These are phyloP conservation scores for Aspergillus tubingensis DNA, from an alignment of 2,329 filamentous ascomycete genomes.

Conservation along the genomic window DNA sequence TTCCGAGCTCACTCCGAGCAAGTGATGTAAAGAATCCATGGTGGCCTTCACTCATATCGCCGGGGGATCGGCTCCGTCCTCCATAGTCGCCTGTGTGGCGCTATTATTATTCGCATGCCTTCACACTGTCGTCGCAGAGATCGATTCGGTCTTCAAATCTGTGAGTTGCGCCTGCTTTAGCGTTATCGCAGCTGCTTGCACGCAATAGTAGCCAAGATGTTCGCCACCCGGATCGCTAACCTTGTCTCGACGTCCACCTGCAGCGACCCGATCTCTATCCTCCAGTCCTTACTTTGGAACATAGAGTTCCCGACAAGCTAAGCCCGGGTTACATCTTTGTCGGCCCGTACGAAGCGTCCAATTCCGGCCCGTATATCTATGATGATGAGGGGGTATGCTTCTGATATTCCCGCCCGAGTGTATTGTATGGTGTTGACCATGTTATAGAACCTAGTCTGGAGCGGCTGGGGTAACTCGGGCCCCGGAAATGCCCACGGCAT, in stretches of 20 bases:
- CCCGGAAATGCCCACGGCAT: slow-evolving; percentile 53
- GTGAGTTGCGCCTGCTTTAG: slow-evolving; percentile 25
- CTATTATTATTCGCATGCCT: slow-evolving; percentile 3
- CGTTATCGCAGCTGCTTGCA: not conserved
- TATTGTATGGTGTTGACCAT: not conserved
- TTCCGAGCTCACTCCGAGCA: not conserved
- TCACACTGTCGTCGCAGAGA: slow-evolving; percentile 25
- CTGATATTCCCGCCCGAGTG: not conserved
- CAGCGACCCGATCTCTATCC: slow-evolving; percentile 45
- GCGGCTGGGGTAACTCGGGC: slow-evolving; percentile 52
- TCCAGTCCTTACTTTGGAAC: slow-evolving; percentile 37
- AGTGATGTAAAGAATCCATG: slow-evolving; percentile 33
- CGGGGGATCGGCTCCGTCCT: slow-evolving; percentile 17
- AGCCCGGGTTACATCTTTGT: slow-evolving; percentile 55
- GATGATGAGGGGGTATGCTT: slow-evolving; percentile 50
- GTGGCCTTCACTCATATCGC: slow-evolving; percentile 18
- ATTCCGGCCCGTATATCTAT: slow-evolving; percentile 55
- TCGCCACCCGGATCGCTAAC: slow-evolving; percentile 3
- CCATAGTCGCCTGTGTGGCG: not conserved
- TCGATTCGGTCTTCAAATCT: slow-evolving; percentile 41
- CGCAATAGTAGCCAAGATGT: slow-evolving; percentile 10
- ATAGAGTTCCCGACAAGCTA: slow-evolving; percentile 32
- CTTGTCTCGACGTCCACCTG: not conserved
- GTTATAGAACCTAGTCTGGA: slow-evolving; percentile 51
- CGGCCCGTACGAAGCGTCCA: slow-evolving; percentile 51